Conservation (phyloP, 2,329 filamentous ascomycete genomes). For the Gremmenia infestans region DNA sequence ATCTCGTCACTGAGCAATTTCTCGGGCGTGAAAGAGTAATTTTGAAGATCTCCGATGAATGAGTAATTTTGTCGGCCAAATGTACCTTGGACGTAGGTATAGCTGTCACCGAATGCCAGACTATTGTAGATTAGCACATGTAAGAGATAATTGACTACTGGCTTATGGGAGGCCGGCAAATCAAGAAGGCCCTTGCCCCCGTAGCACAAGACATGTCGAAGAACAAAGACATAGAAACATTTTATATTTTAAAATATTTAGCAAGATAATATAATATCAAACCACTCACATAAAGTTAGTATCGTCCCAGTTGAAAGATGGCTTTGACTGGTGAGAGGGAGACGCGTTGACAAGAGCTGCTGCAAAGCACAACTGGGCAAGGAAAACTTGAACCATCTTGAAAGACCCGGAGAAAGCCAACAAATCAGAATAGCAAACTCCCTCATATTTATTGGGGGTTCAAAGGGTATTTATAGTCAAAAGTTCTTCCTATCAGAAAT, state of each 20-base stretch:
- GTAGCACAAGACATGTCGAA: background rate
- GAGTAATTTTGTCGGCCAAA: constrained; percentile 46
- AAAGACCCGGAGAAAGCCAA: background rate
- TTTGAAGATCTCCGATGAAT: constrained; percentile 49
- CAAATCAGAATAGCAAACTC: too few relatives aligned
- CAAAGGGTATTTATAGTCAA: background rate
- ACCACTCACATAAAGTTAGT: constrained; percentile 11
- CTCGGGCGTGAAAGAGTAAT: constrained; percentile 40
- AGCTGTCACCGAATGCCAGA: constrained; percentile 46
- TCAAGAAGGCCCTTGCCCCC: background rate
- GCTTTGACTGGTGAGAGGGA: background rate
- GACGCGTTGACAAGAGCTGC: background rate
- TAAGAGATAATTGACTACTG: too few relatives aligned
- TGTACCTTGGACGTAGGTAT: constrained; percentile 50
- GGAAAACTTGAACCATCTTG: background rate
- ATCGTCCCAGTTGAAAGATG: constrained; percentile 12
- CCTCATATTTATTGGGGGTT: too few relatives aligned
- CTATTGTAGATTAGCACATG: constrained; percentile 16
- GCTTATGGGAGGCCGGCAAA: too few relatives aligned
- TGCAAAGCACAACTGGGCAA: background rate
- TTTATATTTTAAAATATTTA: background rate
- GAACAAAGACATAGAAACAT: background rate
- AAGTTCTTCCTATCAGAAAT: background rate
- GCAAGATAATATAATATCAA: background rate
- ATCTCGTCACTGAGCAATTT: constrained; percentile 44